Conservation (phyloP, 257 asterid genomes). For the Echites panduratus region DNA sequence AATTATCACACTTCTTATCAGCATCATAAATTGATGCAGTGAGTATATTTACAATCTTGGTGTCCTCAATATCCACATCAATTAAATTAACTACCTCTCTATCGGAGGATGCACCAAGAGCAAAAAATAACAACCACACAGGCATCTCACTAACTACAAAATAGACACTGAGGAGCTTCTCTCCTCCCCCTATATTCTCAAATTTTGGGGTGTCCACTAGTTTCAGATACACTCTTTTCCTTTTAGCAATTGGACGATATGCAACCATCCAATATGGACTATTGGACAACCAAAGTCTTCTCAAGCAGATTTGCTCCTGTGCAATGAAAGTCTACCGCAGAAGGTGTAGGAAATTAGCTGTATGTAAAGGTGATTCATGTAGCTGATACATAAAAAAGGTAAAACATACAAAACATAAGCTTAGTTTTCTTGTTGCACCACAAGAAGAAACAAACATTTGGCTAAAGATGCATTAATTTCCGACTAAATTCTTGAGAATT, state of each 20-base stretch:
- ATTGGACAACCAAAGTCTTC: slow-evolving; percentile 68
- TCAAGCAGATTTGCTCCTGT: slow-evolving; percentile 82
- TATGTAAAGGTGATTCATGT: neutral
- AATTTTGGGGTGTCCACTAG: slow-evolving; percentile 42
- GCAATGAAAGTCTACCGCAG: slow-evolving; percentile 78
- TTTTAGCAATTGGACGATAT: slow-evolving; percentile 48
- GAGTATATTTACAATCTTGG: slow-evolving; percentile 47
- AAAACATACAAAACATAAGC: neutral
- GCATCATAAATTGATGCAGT: slow-evolving; percentile 71
- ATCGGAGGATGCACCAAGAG: slow-evolving; percentile 71
- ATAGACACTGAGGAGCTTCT: slow-evolving; percentile 53
- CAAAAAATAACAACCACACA: slow-evolving; percentile 74
- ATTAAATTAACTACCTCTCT: slow-evolving; percentile 57
- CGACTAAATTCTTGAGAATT: neutral
- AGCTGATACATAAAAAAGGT: neutral
- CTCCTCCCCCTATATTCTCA: slow-evolving; percentile 51
- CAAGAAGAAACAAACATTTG: neutral
- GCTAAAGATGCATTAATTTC: neutral
- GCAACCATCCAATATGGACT: slow-evolving; percentile 58
- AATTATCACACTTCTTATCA: slow-evolving; percentile 52
- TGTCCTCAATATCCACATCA: slow-evolving; percentile 44
- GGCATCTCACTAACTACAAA: slow-evolving; percentile 67
- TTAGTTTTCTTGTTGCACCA: neutral
- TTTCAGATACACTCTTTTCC: slow-evolving; percentile 58
- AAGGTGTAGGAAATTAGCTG: neutral